Percentiles rank a stretch among this genome's conserved stretches.
Evolutionary conservation across 345 rosid genomes (phyloP).

Genomic region (Erucastrum elatum): DNA sequence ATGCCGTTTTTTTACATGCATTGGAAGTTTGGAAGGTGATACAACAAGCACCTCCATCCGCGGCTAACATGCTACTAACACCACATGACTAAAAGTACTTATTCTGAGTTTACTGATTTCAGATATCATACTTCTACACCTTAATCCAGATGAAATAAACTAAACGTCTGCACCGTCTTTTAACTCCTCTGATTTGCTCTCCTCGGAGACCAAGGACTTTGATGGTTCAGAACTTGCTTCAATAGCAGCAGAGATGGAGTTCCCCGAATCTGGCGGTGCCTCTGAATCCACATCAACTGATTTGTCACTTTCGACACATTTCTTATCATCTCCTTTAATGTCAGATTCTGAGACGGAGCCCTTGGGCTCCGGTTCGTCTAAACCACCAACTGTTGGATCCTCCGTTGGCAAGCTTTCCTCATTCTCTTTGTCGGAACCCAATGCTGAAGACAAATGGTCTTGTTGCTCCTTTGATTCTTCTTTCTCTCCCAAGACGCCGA

Average conservation of each 20-base stretch:
- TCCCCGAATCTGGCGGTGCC: neutral
- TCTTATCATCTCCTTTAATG: neutral
- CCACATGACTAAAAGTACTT: neutral
- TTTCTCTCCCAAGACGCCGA: neutral
- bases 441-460: too few species aligned
- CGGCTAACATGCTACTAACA: neutral
- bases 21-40: neutral
- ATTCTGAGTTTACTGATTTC: neutral
- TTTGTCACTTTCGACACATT: neutral
- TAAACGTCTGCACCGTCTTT: slow-evolving; percentile 3
- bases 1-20: neutral
- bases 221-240: slow-evolving; percentile 17
- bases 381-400: slow-evolving; percentile 9
- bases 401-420: neutral
- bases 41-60: slow-evolving; percentile 3
- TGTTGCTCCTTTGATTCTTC: slow-evolving; percentile 19
- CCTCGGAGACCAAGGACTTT: neutral
- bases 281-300: slow-evolving; percentile 4
- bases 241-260: neutral
- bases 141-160: neutral
- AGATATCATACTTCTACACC: neutral
- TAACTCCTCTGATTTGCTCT: slow-evolving; percentile 1
- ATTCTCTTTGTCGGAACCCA: neutral
- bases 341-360: slow-evolving; percentile 17
- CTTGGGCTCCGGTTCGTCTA: slow-evolving; percentile 5